Evolutionary conservation across 192 early-diverging fungal species (phyloP), one percentile per base, ranked within the genome.

Genomic region (Funneliformis geosporum): DNA sequence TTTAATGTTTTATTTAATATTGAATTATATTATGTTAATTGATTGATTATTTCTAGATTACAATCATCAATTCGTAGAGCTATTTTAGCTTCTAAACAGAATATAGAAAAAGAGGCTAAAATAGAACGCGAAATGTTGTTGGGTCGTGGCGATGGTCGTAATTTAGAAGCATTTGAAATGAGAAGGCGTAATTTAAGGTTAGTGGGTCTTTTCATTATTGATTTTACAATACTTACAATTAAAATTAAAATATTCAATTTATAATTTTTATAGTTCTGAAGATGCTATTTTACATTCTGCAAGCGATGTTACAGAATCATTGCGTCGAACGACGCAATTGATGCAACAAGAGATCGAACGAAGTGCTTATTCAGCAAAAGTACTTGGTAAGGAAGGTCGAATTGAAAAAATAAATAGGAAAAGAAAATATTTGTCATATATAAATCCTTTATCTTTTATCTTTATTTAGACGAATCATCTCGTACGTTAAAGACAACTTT

Each of bases 301-400:
- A 59, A 85, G 82, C 27, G 88, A 92, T 59, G 87, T 90, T 10
- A 93, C 91, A 27, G 85, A 87, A 23, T 82, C 89, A 55, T 81
- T 93, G 4, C 80, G 79, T 60, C 87, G 89, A 43, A 92, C 91
- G 0, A 85, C 86, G 6, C 83, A 85, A 60, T 82, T 93, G 60
- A 91, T 93, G 89, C 85, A 87, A 23, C 85, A 89, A 80, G 92
- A 93, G 73, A 79, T 93, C 8, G 91, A 90, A 83, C 87, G 87
- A 55, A 92, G 89, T 60, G 72, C 86, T 8, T 84, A 88, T 61
- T 87, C 87, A 10, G 85, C 87, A 21, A 88, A 83, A 69, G 62
- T 88, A 11, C 80, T 92, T 23, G 89, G 91, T 91, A 81, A 72
- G 76, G 40, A 39, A 7, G 14, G 25, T 47, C 8, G 42, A 4